phyloP scores from a whole-genome alignment of 768 basidiomycete species.

The Collybia mongolica region DNA sequence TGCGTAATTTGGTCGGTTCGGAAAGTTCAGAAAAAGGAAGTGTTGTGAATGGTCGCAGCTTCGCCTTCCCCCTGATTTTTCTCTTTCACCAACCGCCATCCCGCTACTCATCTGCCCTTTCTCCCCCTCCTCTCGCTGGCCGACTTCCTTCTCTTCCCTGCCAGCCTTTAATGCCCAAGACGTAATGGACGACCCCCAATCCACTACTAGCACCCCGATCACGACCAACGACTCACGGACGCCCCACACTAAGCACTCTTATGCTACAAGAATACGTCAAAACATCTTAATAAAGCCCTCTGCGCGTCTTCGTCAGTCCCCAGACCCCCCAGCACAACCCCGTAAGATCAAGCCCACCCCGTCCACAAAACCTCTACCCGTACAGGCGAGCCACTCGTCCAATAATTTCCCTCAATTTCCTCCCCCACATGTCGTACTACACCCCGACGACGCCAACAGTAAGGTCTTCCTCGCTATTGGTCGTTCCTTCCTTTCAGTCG shows the following conservation, averaged over 20 bases:
- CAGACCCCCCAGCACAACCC: conserved; percentile 32
- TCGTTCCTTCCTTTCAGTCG: conserved; percentile 71
- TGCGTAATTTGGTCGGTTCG: conserved; percentile 13
- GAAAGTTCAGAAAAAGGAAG: conserved; percentile 6
- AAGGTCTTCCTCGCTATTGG: conserved; percentile 76
- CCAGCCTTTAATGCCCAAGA: conserved; percentile 1
- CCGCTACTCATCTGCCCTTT: conserved; percentile 10
- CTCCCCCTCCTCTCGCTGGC: conserved; percentile 20
- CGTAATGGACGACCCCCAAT: conserved; percentile 9
- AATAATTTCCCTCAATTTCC: conserved; percentile 47
- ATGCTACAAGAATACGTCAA: conserved; percentile 56
- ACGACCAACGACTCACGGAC: conserved; percentile 3
- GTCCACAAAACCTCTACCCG: conserved; percentile 13
- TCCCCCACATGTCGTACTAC: conserved; percentile 61
- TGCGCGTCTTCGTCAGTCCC: conserved; percentile 45
- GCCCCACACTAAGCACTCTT: conserved; percentile 30
- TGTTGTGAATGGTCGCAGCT: neutral
- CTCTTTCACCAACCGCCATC: conserved; percentile 24
- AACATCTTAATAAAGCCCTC: conserved; percentile 53
- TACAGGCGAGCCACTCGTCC: conserved; percentile 4
- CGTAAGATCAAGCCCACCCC: conserved; percentile 16
- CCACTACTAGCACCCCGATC: conserved; percentile 9
- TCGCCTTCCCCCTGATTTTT: conserved; percentile 18
- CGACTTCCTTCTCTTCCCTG: conserved; percentile 11
- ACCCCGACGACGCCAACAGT: conserved; percentile 69